Evolutionary conservation across 352 stramenopile species (phyloP), one percentile per base, ranked within the genome.

Genomic region (Phytopythium boreale): DNA sequence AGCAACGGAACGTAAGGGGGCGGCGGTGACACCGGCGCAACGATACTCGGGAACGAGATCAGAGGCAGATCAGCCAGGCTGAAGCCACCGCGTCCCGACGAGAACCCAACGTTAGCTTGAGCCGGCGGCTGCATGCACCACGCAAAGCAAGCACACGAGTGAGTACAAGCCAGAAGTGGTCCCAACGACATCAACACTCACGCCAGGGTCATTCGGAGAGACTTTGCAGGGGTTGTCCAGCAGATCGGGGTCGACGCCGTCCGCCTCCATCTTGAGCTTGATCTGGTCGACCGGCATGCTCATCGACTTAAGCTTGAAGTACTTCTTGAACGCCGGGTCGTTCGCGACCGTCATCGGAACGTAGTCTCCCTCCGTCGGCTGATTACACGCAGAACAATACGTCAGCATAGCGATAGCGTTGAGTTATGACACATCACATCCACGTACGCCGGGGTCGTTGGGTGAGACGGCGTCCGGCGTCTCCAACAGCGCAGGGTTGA

Each of bases 261-360:
- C 88, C 0, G 78, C 79, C 62, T 93, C 79, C 83, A 96, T 96
- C 67, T 95, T 93, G 58, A 93, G 61, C 61, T 92, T 93, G 67
- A 96, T 93, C 50, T 95, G 80, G 22, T 91, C 80, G 17, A 89
- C 50, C 1, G 86, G 74, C 87, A 96, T 93, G 68, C 84, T 74
- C 82, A 95, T 87, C 17, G 56, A 69, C 69, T 92, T 93, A 34
- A 96, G 73, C 72, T 95, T 92, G 66, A 95, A 94, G 66, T 93
- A 96, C 66, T 92, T 93, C 49, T 83, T 85, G 58, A 92, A 90
- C 34, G 69, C 85, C 14, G 84, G 79, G 60, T 96, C 88, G 37
- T 97, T 84, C 4, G 71, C 75, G 22, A 90, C 80, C 6, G 82
- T 87, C 71, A 94, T 73, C 4, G 79, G 77, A 6, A 86, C 77